Base-by-base conservation (phyloP, 2,329 filamentous ascomycete species). In the Phaeosphaeria sp. region DNA sequence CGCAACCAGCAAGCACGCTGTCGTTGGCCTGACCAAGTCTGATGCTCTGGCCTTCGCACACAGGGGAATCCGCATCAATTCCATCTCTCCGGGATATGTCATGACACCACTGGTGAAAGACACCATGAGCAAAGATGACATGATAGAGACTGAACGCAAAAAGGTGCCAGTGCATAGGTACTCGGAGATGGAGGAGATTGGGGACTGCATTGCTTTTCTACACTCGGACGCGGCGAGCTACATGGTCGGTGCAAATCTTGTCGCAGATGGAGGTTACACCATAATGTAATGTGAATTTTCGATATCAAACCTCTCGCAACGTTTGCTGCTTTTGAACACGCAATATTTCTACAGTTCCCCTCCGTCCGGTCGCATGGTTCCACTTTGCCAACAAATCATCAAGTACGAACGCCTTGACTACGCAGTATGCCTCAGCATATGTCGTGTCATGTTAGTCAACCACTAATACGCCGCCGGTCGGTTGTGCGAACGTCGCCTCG, bases 171-270 rank as follows among this genome's bases (percentile, higher is more conserved):
- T 86, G 47, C 73, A 77, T n/a, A 78, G 84, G 8, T 68, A 85
- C 30, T 67, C 84, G 1, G 83, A 83, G n/a, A 83, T 86, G 1
- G 79, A 82, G 9, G 90, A 93, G 72, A 84, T 93, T 36, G 89
- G 88, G 2, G 91, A 91, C 67, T 88, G 89, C 24, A 88, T 86
- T 60, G 82, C 88, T 18, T 93, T 89, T 71, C 74, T 93, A 46
- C 88, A 88, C 1, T 90, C 88, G 57, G 87, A 91, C 25, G 90
- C 92, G 69, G 88, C 87, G 0, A 82, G 80, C 2, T 92, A 92
- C 66, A 85, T 93, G 61, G 91, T 89, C 0, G 90, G 90, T 0
- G 82, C 88, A n/a, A 89, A 90, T 60, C 79, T 92, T 60, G 85
- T 90, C 52, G 84, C 89, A 44, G 85, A 88, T 76, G 86, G 86